Percentiles rank a stretch among this genome's conserved stretches.
These are phyloP conservation scores for Peniophora sp. DNA, from an alignment of 1,284 basidiomycete genomes.

Conservation along the genomic window DNA sequence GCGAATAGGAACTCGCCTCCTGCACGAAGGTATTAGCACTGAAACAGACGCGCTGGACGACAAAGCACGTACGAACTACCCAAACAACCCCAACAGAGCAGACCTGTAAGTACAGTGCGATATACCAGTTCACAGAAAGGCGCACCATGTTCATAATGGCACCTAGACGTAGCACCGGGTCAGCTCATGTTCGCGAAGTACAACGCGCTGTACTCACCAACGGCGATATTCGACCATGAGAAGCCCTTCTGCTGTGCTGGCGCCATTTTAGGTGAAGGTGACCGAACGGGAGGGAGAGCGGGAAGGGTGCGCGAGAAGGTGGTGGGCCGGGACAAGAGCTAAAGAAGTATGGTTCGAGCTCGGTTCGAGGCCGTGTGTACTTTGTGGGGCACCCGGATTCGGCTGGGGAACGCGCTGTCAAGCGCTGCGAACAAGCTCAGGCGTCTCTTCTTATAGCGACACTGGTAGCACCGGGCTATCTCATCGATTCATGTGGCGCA, in stretches of 20 bases:
- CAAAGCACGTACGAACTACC: constrained; percentile 49
- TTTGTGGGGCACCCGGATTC: too few relatives aligned
- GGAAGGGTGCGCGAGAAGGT: constrained; percentile 12
- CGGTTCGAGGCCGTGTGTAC: too few relatives aligned
- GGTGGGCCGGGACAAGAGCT: constrained; percentile 15
- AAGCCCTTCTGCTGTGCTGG: constrained; percentile 71
- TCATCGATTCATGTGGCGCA: too few relatives aligned
- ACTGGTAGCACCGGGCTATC: too few relatives aligned
- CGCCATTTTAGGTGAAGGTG: constrained; percentile 13
- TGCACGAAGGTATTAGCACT: constrained; percentile 18
- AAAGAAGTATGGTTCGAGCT: background rate
- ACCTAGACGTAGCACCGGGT: constrained; percentile 39
- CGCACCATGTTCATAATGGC: constrained; percentile 93
- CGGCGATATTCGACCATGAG: constrained; percentile 98
- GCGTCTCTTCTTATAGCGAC: too few relatives aligned
- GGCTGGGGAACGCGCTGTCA: too few relatives aligned
- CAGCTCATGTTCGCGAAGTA: constrained; percentile 13
- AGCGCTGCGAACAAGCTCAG: too few relatives aligned
- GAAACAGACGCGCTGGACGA: constrained; percentile 9
- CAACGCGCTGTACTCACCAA: constrained; percentile 53
- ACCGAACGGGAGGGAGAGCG: constrained; percentile 12
- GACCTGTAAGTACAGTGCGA: background rate
- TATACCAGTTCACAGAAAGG: constrained; percentile 4
- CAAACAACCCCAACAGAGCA: constrained; percentile 2
- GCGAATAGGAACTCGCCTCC: constrained; percentile 34